Evolutionary conservation across 2,329 filamentous ascomycete species (phyloP), one percentile per base, ranked within the genome.

Genomic region (Trichophyton mentagrophytes): DNA sequence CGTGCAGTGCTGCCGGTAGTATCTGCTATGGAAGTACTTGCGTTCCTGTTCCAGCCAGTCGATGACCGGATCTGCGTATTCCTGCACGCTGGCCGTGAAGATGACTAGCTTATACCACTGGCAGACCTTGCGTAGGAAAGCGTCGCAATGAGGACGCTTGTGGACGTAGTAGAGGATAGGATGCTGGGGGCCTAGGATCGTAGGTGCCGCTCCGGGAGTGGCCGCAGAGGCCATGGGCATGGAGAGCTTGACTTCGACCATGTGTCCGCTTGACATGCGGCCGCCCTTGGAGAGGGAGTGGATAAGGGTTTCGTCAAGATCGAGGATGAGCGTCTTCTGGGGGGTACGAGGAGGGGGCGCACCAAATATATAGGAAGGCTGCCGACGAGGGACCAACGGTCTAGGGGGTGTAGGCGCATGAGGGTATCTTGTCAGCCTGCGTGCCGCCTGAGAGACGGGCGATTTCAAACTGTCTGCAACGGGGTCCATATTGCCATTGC

Each of bases 141-240:
- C 92, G 73, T 99, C 93, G 73, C 93, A 99, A 71, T 93, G 87
- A 40, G 93, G 93, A 65, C 93, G 86, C 76, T 99, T 97, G 77
- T 99, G 93, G 58, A 99, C 93, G 78, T 96, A 99, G 78, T 99
- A 99, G 64, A 99, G 77, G 66, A 99, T 97, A 0, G 93, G 93
- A 71, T 99, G 91, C 70, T 96, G 92, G 46, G 90, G 89, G 6
- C 88, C 89, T 22, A 64, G 17, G 11, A 62, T 62, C 8, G 80
- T 81, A 20, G 84, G 78, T 66, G 85, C 82, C 27, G 86, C 85
- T 36, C 83, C 85, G 7, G 71, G 72, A 1, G 71, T 67, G 4
- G 71, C 67, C 60, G 74, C 66, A 27, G 74, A 67, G 17, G 72
- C 70, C 65, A 75, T 72, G 30, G 75, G 74, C 47, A 74, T 69